Base-by-base conservation (phyloP, 371 early-diverging fungal species). In the Mortierella sp. region DNA sequence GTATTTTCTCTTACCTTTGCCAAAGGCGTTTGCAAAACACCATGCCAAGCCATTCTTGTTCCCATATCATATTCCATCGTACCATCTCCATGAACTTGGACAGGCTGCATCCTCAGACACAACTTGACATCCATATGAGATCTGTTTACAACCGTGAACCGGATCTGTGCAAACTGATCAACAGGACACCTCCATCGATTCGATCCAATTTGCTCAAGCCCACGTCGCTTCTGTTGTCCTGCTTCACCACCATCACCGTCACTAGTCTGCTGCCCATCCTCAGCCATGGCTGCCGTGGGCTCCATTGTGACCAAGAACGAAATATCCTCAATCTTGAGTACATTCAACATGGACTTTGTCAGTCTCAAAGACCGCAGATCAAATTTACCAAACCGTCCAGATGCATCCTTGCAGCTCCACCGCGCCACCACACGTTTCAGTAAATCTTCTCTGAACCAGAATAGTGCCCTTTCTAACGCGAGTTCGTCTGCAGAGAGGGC, bases 401-500 rank as follows among this genome's bases (percentile, higher is more conserved):
- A 85, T 1, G 73, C 54, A 59, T 73, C 76, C 76, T 85, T 85
- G 63, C 69, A 85, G 10, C 69, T 79, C 92, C 92, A 92, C 1
- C 73, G 72, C 9, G 89, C 89, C 7, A 84, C 85, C 17, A 92
- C 81, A 19, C 87, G 84, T 55, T 86, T 78, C 54, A 93, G 68
- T 10, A 94, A 64, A n/a, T 86, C 84, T 67, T 94, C 93, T 56
- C 91, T 82, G 67, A 92, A 92, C 96, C 96, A 95, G 76, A 94
- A 95, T 75, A 92, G 81, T 8, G 89, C 83, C 28, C 90, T 72
- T 19, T 90, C 87, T 29, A 84, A 72, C 5, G 78, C 78, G 47
- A 90, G 91, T 66, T 93, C 90, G 40, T 89, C 88, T 1, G 86
- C 58, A 53, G 86, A 77, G 54, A 85, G 80, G 1, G 85, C 85